Base-by-base conservation (phyloP, 1,284 basidiomycete genomes). In the Apiotrichum porosum region DNA sequence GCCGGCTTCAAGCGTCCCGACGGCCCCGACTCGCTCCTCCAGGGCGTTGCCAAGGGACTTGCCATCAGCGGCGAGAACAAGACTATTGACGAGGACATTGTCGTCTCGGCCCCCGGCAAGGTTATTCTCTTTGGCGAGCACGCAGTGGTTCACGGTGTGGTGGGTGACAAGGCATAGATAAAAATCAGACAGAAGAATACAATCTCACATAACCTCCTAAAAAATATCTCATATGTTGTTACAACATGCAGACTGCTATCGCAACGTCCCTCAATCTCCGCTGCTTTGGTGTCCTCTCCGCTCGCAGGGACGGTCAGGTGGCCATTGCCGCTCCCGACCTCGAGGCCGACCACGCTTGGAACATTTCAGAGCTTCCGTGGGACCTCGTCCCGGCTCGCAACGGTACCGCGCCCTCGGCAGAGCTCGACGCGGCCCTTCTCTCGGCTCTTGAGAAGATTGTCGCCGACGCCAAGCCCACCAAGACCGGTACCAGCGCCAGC, bases 61-160 rank as follows among this genome's bases (percentile, higher is more conserved):
- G 51, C 49, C 35, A 35, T 51, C 30, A n/a, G n/a, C n/a, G 42
- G 22, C 32, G 61, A 57, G 35, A 54, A 55, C 24, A 63, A 59
- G 42, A 57, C 61, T 22, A 58, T 73, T 32, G 60, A 70, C 15
- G 75, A 79, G 42, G 74, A 83, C 49, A 76, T 81, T 37, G 80
- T 93, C 48, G 85, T 95, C 49, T 92, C 89, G 49, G 88, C 95
- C 6, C 95, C 95, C 8, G 95, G 95, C 37, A 99, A 99, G 72
- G 88, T 98, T 54, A 98, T 99, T 60, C 74, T 99, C 49, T 98
- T 98, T 61, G 95, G 95, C 44, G 95, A 99, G 75, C 95, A 99
- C 74, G 95, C 95, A 15, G 95, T 99, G 44, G 95, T 99, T 19
- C 88, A 98, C 69, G 95, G 95, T 47, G 87, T 93, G 46, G 88